Percentiles rank a stretch among this genome's conserved stretches.
Evolutionary conservation across 2,329 filamentous ascomycete genomes (phyloP).

Genomic region (Colletotrichum sp.): DNA sequence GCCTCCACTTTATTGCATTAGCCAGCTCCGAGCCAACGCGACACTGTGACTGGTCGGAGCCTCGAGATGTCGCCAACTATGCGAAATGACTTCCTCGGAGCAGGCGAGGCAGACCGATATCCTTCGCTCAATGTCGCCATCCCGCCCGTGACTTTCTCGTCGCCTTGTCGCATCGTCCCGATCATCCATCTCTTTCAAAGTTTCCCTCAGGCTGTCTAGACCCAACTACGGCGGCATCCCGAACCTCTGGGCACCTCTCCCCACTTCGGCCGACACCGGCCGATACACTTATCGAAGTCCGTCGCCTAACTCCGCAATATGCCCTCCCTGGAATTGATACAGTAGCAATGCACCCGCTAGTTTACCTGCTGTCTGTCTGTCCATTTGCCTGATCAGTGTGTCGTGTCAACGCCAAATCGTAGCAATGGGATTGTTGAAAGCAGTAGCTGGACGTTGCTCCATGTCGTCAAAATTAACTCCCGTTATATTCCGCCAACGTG

Average conservation of each 20-base stretch:
- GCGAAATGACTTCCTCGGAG: background rate
- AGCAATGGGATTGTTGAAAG: background rate
- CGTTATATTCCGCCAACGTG: background rate
- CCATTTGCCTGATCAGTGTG: background rate
- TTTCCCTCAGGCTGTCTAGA: background rate
- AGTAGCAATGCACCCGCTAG: background rate
- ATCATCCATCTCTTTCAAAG: background rate
- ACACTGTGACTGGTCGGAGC: background rate
- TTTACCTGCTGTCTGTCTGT: background rate
- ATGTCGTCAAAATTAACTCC: conserved; percentile 9
- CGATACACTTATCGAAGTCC: background rate
- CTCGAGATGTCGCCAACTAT: background rate
- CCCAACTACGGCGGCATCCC: background rate
- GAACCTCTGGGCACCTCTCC: background rate
- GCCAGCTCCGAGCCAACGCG: background rate
- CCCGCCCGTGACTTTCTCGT: background rate
- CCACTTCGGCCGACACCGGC: background rate
- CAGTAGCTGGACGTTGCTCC: background rate
- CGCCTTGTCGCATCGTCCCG: background rate
- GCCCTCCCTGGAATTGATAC: background rate
- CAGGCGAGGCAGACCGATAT: background rate
- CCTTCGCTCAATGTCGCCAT: background rate
- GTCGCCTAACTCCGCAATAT: background rate
- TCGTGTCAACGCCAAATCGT: background rate
- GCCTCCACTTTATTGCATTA: background rate